Evolutionary conservation across 176 grass and related monocot species (phyloP).

Genomic region (Neostapfia colusana): DNA sequence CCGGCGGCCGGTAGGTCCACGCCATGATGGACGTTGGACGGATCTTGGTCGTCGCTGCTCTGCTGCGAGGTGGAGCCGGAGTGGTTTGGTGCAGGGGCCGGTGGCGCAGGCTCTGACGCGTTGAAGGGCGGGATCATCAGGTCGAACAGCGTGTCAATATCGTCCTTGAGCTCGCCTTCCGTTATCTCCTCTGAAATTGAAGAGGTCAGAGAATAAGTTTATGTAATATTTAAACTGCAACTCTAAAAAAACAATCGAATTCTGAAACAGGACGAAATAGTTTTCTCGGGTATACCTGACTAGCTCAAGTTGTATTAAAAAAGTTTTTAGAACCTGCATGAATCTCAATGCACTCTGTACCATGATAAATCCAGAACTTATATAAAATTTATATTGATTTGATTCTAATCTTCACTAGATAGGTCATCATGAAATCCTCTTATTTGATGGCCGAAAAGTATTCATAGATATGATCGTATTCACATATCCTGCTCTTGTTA

Average conservation of each 20-base stretch:
- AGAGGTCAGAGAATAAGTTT: neutral
- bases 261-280: neutral
- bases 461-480: conserved; percentile 27
- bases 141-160: conserved; percentile 39
- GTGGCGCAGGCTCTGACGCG: neutral
- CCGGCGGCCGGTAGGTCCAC: neutral
- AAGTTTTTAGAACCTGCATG: neutral
- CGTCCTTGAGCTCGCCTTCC: neutral
- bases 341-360: neutral
- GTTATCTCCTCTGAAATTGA: conserved; percentile 35
- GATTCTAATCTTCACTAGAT: conserved; percentile 39
- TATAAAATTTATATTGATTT: conserved; percentile 2
- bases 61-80: conserved; percentile 31
- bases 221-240: neutral
- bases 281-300: neutral
- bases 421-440: conserved; percentile 11
- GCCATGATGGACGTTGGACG: conserved; percentile 10
- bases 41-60: conserved; percentile 30
- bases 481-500: conserved; percentile 8
- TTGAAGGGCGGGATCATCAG: conserved; percentile 35
- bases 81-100: neutral
- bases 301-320: neutral
- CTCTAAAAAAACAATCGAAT: neutral
- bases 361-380: neutral
- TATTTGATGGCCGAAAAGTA: conserved; percentile 27